Evolutionary conservation across 1,284 basidiomycete genomes (phyloP).

Genomic region (Pseudozyma pruni): DNA sequence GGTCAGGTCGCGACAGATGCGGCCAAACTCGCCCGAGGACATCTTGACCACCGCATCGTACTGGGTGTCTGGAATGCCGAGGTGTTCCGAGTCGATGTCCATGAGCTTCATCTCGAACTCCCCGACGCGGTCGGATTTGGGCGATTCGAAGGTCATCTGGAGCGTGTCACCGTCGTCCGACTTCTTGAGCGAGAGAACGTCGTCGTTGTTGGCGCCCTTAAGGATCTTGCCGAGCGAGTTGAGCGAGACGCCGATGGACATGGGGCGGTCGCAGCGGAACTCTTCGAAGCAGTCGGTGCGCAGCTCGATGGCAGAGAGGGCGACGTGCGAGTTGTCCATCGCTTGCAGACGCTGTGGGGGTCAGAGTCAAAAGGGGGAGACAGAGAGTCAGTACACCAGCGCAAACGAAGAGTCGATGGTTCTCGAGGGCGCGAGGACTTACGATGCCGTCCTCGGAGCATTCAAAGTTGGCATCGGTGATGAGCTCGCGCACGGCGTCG

Average conservation of each 20-base stretch:
- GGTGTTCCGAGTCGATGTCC: constrained; percentile 94
- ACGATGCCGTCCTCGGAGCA: constrained; percentile 94
- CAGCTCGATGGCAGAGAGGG: constrained; percentile 85
- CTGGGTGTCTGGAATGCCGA: constrained; percentile 97
- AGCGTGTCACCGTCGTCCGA: constrained; percentile 90
- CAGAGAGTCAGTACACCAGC: background rate
- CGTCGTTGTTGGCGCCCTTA: constrained; percentile 97
- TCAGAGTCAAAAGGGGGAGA: background rate
- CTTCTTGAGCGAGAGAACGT: constrained; percentile 90
- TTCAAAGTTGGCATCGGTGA: constrained; percentile 97
- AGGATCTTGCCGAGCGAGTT: constrained; percentile 92
- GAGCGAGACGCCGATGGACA: constrained; percentile 77
- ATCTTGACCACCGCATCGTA: constrained; percentile 95
- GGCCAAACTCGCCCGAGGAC: constrained; percentile 85
- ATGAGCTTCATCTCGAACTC: constrained; percentile 99
- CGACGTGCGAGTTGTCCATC: constrained; percentile 99
- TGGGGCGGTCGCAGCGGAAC: constrained; percentile 94
- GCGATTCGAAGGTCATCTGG: constrained; percentile 89
- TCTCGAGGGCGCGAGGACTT: constrained; percentile 69
- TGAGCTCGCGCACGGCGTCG: constrained; percentile 91
- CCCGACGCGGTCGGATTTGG: constrained; percentile 89
- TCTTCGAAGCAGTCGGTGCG: constrained; percentile 62
- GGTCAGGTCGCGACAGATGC: constrained; percentile 93
- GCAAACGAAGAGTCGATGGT: background rate
- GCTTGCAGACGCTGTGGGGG: constrained; percentile 75